Conservation (phyloP, 208 protist genomes). For the Eutreptiella sp. region DNA sequence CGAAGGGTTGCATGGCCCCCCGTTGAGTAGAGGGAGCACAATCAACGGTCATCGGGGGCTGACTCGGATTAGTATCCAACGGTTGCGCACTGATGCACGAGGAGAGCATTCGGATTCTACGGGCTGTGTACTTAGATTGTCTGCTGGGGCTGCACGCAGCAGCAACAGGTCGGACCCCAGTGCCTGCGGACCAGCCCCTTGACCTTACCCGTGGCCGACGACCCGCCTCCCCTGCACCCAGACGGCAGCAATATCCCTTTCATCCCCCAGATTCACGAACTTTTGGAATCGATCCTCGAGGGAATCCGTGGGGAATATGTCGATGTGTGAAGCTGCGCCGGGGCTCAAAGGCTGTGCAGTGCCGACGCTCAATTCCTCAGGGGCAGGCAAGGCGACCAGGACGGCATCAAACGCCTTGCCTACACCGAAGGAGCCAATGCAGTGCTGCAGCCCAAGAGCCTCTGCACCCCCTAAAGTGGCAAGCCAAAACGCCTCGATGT, state of each 20-base stretch:
- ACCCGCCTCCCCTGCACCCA: too few relatives aligned
- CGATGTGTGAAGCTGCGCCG: neutral
- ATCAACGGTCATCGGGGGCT: too few relatives aligned
- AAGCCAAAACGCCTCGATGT: constrained; percentile 68
- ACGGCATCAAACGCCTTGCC: constrained; percentile 80
- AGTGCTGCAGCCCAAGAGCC: constrained; percentile 60
- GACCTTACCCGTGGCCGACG: too few relatives aligned
- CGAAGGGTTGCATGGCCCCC: too few relatives aligned
- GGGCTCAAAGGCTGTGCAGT: constrained; percentile 48
- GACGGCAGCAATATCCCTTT: constrained; percentile 59
- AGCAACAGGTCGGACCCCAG: too few relatives aligned
- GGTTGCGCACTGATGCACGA: too few relatives aligned
- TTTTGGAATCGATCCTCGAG: constrained; percentile 61
- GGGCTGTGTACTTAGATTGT: too few relatives aligned
- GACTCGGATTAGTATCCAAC: too few relatives aligned
- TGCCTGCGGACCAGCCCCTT: too few relatives aligned
- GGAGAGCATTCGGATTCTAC: too few relatives aligned
- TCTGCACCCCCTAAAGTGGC: constrained; percentile 75
- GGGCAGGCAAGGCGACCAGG: constrained; percentile 56
- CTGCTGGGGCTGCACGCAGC: too few relatives aligned
- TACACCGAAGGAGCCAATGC: constrained; percentile 64
- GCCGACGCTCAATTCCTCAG: constrained; percentile 42
- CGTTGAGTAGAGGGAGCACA: too few relatives aligned
- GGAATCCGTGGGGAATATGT: constrained; percentile 31
- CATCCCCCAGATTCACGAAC: constrained; percentile 56